Evolutionary conservation across 2,329 filamentous ascomycete genomes (phyloP), one percentile per base, ranked within the genome.

Genomic region (Fusarium caatingaense): DNA sequence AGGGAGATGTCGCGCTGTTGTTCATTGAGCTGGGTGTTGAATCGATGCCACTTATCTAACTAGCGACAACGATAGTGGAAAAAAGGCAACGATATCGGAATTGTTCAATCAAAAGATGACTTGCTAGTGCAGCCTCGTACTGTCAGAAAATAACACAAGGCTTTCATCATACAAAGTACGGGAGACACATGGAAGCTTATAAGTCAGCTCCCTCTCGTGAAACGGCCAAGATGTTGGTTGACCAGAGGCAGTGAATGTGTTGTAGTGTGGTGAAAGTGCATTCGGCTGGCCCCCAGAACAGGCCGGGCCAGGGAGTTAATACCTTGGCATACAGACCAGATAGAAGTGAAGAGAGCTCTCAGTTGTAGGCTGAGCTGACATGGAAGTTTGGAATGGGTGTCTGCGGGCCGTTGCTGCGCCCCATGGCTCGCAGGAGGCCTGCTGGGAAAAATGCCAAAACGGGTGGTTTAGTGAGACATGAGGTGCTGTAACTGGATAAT

Each of bases 381-480:
- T 60, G 63, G 55, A 65, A 66, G 34, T 37, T 25, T 23, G 30
- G 47, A 25, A 50, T 50, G 30, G 32, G 27, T 40, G 32, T 40
- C 40, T 51, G 32, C 48, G 48, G 48, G 30, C 32, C 48, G 48
- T 41, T 71, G 68, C 68, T 70, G 68, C 68, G 68, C 68, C 68
- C 46, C 63, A 50, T 34, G 30, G 67, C 59, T 68, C 40, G 34
- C 46, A 71, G 67, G 67, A 70, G 67, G 68, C 68, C 67, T 71
- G 47, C 54, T 57, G 32, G 34, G 18, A 25, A 46, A 34, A 47
- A 32, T 41, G 56, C 62, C 53, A 46, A 51, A 61, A 44, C 40
- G 28, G 40, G 18, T 30, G 42, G 16, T 64, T 34, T 30, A 11
- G 54, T 57, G 67, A 68, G 58, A 70, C 67, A 56, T 11, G 12